These are phyloP conservation scores for Zymoseptoria crescenta DNA, from an alignment of 2,329 filamentous ascomycete species.

Conservation along the genomic window DNA sequence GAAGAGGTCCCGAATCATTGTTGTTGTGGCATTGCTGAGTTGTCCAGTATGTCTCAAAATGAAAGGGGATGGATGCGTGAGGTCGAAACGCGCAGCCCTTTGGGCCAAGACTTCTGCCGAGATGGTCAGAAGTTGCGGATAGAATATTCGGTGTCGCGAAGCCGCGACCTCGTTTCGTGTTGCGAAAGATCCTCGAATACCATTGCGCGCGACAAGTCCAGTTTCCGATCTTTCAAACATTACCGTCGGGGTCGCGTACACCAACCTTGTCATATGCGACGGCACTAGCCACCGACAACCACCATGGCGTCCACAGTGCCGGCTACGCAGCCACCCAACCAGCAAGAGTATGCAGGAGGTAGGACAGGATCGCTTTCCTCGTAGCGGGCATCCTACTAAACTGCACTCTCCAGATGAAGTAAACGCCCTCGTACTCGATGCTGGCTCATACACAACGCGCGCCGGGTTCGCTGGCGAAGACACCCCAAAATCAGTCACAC, in stretches of 20 bases:
- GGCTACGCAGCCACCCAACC: constrained; percentile 26
- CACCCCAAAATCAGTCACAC: constrained; percentile 77
- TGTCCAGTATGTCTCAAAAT: background rate
- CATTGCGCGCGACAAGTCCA: background rate
- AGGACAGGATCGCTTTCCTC: background rate
- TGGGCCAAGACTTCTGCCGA: background rate
- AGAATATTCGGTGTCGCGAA: background rate
- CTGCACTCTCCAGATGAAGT: constrained; percentile 69
- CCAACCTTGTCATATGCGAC: background rate
- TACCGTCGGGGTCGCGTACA: background rate
- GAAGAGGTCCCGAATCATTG: constrained; percentile 39
- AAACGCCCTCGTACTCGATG: constrained; percentile 90
- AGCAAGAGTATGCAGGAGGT: constrained; percentile 6
- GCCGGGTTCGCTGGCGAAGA: constrained; percentile 98
- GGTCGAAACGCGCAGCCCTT: background rate
- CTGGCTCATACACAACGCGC: constrained; percentile 82
- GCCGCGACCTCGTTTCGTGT: background rate
- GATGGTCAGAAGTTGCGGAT: background rate
- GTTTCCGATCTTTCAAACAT: background rate
- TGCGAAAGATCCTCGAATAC: background rate
- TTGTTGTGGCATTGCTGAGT: background rate
- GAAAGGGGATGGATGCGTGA: background rate
- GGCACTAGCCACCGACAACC: background rate
- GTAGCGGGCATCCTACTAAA: constrained; percentile 2
- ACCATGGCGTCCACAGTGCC: constrained; percentile 21